Conservation (phyloP, 306 rosid species). For the Inga leiocalycina region DNA sequence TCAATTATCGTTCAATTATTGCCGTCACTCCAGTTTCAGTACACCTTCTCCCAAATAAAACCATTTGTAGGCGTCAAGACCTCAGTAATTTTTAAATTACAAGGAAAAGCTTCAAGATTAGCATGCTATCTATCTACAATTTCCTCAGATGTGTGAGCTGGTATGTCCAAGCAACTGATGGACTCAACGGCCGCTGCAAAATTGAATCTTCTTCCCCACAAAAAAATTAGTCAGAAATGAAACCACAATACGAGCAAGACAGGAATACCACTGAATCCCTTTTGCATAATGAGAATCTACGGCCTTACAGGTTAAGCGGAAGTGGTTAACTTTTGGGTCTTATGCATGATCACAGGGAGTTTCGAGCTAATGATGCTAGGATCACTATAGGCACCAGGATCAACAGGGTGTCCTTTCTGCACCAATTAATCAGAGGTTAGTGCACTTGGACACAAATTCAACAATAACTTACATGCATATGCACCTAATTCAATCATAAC, state of each 20-base stretch:
- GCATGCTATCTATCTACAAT: neutral
- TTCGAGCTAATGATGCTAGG: conserved; percentile 75
- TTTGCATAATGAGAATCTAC: conserved; percentile 44
- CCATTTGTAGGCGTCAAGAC: neutral
- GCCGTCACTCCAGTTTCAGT: neutral
- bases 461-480: conserved; percentile 7
- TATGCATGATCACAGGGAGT: conserved; percentile 71
- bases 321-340: conserved; percentile 70
- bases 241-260: conserved; percentile 34
- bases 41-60: neutral
- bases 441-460: conserved; percentile 28
- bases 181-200: conserved; percentile 25
- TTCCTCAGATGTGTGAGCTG: neutral
- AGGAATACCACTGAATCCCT: conserved; percentile 25
- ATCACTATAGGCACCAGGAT: conserved; percentile 78
- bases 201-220: neutral
- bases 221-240: neutral
- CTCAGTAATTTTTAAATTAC: neutral
- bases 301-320: conserved; percentile 54
- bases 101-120: neutral
- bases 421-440: conserved; percentile 31
- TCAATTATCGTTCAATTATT: neutral
- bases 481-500: neutral
- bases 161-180: conserved; percentile 1
- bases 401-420: conserved; percentile 87